phyloP scores from a whole-genome alignment of 2,329 filamentous ascomycete genomes.

The Penicillium crustosum region DNA sequence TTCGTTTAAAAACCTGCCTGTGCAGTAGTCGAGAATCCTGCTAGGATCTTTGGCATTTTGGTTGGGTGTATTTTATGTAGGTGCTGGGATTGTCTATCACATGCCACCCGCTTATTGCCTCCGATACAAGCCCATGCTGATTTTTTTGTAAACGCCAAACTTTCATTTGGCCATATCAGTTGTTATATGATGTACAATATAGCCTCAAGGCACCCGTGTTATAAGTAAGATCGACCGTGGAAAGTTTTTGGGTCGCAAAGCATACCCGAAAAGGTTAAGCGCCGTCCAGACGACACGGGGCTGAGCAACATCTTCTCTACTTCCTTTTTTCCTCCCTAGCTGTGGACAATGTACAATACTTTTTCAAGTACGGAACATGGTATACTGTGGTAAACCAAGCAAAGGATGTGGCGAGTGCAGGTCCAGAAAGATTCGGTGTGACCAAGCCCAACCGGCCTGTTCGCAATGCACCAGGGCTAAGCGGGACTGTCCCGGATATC shows the following conservation, averaged over 20 bases:
- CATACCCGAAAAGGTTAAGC: slow-evolving; percentile 12
- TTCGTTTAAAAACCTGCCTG: background rate
- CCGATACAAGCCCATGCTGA: background rate
- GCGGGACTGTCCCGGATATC: slow-evolving; percentile 63
- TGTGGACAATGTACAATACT: background rate
- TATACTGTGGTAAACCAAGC: slow-evolving; percentile 47
- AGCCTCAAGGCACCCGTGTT: background rate
- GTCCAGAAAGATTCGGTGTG: slow-evolving; percentile 52
- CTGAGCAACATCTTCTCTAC: background rate
- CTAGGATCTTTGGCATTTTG: background rate
- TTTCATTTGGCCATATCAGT: background rate
- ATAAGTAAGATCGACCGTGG: background rate
- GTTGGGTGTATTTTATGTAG: background rate
- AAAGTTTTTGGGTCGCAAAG: slow-evolving; percentile 10
- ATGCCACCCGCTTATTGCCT: background rate
- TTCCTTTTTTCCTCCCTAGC: background rate
- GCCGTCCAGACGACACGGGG: background rate
- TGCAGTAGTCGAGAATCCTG: background rate
- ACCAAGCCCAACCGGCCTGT: slow-evolving; percentile 61
- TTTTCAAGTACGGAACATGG: slow-evolving; percentile 30
- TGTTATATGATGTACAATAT: background rate
- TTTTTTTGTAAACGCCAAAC: background rate
- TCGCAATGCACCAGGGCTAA: slow-evolving; percentile 62
- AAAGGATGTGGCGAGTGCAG: slow-evolving; percentile 48
- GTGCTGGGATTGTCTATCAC: background rate